Evolutionary conservation across 441 rosid species (phyloP).

Genomic region (Hura crepitans): DNA sequence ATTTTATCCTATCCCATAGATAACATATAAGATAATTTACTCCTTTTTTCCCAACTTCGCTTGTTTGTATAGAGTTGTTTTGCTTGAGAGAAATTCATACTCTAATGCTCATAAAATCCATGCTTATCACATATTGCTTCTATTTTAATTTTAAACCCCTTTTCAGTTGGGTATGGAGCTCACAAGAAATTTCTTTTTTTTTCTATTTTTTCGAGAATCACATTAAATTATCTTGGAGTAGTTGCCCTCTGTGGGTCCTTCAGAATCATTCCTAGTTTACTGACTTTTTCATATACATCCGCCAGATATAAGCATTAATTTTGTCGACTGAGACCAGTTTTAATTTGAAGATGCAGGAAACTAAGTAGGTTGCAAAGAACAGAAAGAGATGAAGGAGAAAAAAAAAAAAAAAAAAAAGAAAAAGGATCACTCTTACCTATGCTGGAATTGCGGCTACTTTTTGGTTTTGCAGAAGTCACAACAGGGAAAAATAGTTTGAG

Average conservation of each 20-base stretch:
- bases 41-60: background rate
- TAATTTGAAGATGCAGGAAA: background rate
- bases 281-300: background rate
- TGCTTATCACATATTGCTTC: background rate
- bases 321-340: background rate
- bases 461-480: slow-evolving; percentile 94
- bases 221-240: background rate
- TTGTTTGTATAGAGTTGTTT: background rate
- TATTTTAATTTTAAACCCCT: too few species aligned
- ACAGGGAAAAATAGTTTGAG: slow-evolving; percentile 83
- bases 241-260: background rate
- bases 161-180: background rate
- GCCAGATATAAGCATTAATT: background rate
- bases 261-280: background rate
- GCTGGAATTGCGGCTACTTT: slow-evolving; percentile 99
- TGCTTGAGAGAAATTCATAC: background rate
- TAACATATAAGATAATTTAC: background rate
- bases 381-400: background rate
- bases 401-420: too few species aligned
- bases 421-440: slow-evolving; percentile 56
- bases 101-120: background rate
- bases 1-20: background rate
- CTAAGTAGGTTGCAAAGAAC: background rate
- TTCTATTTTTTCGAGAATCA: too few species aligned
- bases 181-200: background rate